Percentiles rank a stretch among this genome's conserved stretches.
phyloP scores from a whole-genome alignment of 106 monocot species.

The Chionographis japonica region DNA sequence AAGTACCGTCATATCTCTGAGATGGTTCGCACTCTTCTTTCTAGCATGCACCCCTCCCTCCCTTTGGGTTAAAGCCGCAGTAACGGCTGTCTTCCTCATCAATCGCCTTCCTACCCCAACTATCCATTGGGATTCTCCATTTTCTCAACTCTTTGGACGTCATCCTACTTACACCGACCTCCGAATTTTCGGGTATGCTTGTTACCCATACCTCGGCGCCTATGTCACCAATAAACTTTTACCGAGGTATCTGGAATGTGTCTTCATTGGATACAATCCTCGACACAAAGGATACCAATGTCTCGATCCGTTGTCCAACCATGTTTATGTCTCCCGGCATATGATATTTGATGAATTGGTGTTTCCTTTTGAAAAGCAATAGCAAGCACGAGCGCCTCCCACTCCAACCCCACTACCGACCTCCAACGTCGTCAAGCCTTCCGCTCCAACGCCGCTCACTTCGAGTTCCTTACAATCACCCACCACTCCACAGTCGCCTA shows the following conservation, averaged over 20 bases:
- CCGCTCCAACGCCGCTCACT: too few relatives aligned
- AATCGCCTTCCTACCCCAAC: too few relatives aligned
- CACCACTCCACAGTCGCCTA: too few relatives aligned
- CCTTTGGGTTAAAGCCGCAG: too few relatives aligned
- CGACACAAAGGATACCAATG: neutral
- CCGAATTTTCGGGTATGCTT: neutral
- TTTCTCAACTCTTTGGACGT: neutral
- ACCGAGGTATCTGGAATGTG: neutral
- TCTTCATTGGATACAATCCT: neutral
- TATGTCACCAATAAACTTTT: constrained; percentile 4
- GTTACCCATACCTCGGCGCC: too few relatives aligned
- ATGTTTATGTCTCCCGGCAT: neutral
- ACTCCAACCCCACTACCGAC: neutral
- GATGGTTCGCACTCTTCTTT: too few relatives aligned
- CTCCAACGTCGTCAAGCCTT: too few relatives aligned
- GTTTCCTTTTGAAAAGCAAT: neutral
- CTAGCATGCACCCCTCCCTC: too few relatives aligned
- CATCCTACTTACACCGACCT: neutral
- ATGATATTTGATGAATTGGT: neutral
- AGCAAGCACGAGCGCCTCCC: neutral
- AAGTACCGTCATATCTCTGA: too few relatives aligned
- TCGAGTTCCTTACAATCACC: too few relatives aligned
- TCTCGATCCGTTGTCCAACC: neutral
- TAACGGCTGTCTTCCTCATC: too few relatives aligned
- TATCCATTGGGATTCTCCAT: neutral